Evolutionary conservation across 1,284 basidiomycete species (phyloP).

Genomic region (Xanthoconium separans): DNA sequence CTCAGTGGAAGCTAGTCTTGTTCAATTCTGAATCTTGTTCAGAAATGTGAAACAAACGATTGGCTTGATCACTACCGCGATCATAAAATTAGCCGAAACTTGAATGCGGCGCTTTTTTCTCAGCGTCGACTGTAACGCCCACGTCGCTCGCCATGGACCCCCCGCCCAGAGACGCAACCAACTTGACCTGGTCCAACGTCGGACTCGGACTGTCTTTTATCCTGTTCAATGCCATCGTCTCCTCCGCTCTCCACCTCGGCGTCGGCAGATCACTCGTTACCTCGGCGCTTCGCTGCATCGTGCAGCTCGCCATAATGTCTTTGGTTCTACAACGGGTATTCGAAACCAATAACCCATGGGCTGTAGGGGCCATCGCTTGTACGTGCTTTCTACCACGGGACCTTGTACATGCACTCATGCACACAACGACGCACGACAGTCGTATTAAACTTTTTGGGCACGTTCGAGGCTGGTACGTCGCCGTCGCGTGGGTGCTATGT

Average conservation of each 20-base stretch:
- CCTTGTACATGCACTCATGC: background rate
- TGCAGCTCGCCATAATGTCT: slow-evolving; percentile 75
- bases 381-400: slow-evolving; percentile 25
- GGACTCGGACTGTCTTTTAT: slow-evolving; percentile 74
- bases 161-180: slow-evolving; percentile 12
- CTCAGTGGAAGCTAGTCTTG: slow-evolving; percentile 5
- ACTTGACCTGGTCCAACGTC: slow-evolving; percentile 70
- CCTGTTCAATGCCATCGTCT: slow-evolving; percentile 60
- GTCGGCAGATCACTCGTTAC: slow-evolving; percentile 68
- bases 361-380: slow-evolving; percentile 72
- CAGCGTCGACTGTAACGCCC: background rate
- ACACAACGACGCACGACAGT: slow-evolving; percentile 35
- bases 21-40: no score
- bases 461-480: slow-evolving; percentile 58
- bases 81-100: background rate
- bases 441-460: slow-evolving; percentile 72
- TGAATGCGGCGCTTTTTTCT: background rate
- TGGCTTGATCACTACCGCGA: background rate
- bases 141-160: slow-evolving; percentile 21
- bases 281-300: slow-evolving; percentile 69
- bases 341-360: slow-evolving; percentile 69
- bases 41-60: slow-evolving; percentile 5
- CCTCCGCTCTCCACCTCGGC: slow-evolving; percentile 62
- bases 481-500: background rate
- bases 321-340: slow-evolving; percentile 73